phyloP scores from a whole-genome alignment of 148 eudicot genomes.

The Agrostemma githago region DNA sequence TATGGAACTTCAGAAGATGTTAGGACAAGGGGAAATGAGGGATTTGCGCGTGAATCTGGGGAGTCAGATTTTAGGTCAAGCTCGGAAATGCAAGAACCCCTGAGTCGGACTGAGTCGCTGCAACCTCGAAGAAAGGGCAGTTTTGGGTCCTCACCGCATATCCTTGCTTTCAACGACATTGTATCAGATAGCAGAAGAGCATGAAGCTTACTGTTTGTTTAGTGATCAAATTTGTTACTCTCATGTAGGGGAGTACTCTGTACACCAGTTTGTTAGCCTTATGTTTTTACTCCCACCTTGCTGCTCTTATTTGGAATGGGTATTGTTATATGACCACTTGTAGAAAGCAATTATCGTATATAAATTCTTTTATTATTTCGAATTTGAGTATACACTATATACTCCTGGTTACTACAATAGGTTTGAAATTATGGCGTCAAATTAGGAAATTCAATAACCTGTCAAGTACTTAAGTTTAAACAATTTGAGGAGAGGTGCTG shows the following conservation, averaged over 20 bases:
- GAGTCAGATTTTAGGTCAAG: slow-evolving; percentile 33
- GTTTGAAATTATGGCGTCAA: no score
- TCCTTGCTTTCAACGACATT: slow-evolving; percentile 25
- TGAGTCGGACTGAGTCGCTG: slow-evolving; percentile 14
- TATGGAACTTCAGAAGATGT: slow-evolving; percentile 35
- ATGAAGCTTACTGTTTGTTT: background rate
- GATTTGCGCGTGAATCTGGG: slow-evolving; percentile 29
- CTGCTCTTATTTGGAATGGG: background rate
- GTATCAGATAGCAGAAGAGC: slow-evolving; percentile 13
- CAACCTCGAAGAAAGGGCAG: slow-evolving; percentile 33
- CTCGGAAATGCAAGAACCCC: slow-evolving; percentile 26
- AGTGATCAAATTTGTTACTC: background rate
- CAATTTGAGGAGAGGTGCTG: no score
- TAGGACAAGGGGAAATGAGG: slow-evolving; percentile 40
- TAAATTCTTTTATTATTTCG: background rate
- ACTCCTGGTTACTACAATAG: no score
- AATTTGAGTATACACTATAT: no score
- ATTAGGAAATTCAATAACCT: no score
- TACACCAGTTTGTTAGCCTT: background rate
- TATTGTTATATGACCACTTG: background rate
- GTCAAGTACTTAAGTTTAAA: no score
- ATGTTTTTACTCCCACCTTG: background rate
- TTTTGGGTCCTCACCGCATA: slow-evolving; percentile 27
- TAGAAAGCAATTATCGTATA: background rate
- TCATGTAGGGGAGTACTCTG: background rate